Base-by-base conservation (phyloP, 257 asterid species). In the Penstemon newberryi region DNA sequence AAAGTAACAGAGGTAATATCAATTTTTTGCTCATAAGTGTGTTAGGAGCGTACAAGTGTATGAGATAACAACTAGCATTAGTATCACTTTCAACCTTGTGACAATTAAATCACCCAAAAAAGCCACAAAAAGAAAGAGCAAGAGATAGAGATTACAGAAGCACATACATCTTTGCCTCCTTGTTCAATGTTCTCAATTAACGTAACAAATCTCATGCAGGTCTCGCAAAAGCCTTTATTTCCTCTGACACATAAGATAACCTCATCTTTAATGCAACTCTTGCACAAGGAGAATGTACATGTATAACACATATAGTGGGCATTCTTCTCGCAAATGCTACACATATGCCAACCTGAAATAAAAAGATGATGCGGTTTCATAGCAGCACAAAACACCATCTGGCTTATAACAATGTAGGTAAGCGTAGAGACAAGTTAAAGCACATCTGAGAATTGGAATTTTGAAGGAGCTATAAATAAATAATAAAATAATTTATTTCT, bases 341-440 rank as follows among this genome's bases (percentile, higher is more conserved):
- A 94, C 66, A 83, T 67, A 84, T 94, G 99, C 99, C 99, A 94
- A 51, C 99, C 99, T 94, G 94, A 75, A 77, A 78, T 63, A 73
- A 77, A 72, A 46, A 63, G 57, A 66, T 25, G 51, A 59, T 10
- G 54, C 33, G 33, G 2, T 25, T 25, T 25, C 33, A 46, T 5
- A 58, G 58, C 60, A 33, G 57, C 49, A 19, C 33, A 25, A 25
- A 25, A 25, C 33, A 25, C 33, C 33, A 25, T 25, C 33, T 25
- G 33, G 33, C 33, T 25, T 25, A 25, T 25, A 25, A 25, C 33
- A 25, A 15, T 44, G 36, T 36, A 59, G 39, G 18, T 9, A 66
- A 53, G 67, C 46, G 42, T 11, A 55, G 65, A 52, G 6, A 56
- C 18, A 25, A 25, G 33, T 25, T 25, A 25, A 25, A 25, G 33